Conservation (phyloP, 2,329 filamentous ascomycete genomes). For the Capronia epimyces region DNA sequence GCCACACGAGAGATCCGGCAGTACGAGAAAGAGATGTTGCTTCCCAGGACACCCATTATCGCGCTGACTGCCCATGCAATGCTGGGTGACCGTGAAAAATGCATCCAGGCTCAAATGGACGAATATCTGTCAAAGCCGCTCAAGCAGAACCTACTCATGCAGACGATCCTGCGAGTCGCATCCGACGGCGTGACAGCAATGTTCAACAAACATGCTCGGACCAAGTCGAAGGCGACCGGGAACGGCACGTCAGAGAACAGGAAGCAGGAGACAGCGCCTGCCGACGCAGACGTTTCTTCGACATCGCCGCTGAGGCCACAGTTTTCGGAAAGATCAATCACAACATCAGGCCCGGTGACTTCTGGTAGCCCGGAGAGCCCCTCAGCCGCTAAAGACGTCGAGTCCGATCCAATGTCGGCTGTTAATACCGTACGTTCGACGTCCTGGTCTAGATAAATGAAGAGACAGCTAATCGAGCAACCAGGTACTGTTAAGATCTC, state of each 20-base stretch:
- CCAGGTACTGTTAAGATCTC: constrained; percentile 25
- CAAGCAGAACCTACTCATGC: constrained; percentile 94
- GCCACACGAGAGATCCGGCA: constrained; percentile 94
- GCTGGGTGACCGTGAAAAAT: constrained; percentile 96
- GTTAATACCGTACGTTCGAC: constrained; percentile 22
- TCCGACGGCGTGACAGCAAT: constrained; percentile 69
- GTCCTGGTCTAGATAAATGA: constrained; percentile 18
- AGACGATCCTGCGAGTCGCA: constrained; percentile 94
- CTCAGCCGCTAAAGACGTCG: constrained; percentile 54
- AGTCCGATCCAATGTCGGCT: constrained; percentile 52
- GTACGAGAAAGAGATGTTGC: constrained; percentile 76
- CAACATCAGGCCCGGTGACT: constrained; percentile 58
- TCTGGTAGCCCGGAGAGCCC: constrained; percentile 58
- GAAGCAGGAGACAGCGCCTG: not conserved
- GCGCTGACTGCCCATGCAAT: constrained; percentile 96
- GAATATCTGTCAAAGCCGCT: constrained; percentile 96
- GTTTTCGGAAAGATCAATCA: constrained; percentile 61
- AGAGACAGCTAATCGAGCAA: constrained; percentile 15
- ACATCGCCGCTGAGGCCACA: constrained; percentile 41
- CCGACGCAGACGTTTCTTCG: not conserved
- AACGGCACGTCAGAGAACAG: constrained; percentile 2
- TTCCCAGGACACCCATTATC: constrained; percentile 87
- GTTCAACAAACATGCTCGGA: constrained; percentile 66
- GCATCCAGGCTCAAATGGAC: constrained; percentile 98
- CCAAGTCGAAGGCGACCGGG: constrained; percentile 28